phyloP scores from a whole-genome alignment of 768 basidiomycete species.

The Amyloporia xantha region DNA sequence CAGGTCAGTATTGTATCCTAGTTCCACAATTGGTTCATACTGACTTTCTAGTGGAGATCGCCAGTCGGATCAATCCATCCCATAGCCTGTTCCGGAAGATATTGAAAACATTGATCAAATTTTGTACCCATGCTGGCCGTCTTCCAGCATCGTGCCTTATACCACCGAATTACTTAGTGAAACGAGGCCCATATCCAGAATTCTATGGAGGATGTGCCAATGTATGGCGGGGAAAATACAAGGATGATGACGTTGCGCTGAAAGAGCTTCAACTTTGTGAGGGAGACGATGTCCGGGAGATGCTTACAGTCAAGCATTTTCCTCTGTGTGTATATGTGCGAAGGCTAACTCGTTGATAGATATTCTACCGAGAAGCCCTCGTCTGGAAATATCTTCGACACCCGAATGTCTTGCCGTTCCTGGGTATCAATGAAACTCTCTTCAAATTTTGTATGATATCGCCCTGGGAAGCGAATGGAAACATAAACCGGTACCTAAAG shows the following conservation, averaged over 20 bases:
- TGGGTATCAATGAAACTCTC: conserved; percentile 6
- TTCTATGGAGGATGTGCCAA: conserved; percentile 8
- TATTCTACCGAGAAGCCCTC: conserved; percentile 8
- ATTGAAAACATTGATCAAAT: not conserved
- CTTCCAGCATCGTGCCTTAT: not conserved
- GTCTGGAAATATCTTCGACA: conserved; percentile 15
- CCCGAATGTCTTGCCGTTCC: conserved; percentile 12
- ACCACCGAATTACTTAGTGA: not conserved
- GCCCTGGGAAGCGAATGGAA: conserved; percentile 9
- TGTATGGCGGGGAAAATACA: conserved; percentile 7
- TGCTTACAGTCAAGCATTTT: not conserved
- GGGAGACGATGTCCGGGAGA: not conserved
- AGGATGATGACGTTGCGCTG: not conserved
- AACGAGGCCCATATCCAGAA: not conserved
- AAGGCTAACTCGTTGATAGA: not conserved
- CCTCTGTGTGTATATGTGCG: not conserved
- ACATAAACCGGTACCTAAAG: conserved; percentile 9
- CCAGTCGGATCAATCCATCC: not conserved
- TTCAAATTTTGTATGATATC: conserved; percentile 10
- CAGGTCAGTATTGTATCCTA: no score
- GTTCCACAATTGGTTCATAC: no score
- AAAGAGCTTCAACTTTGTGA: not conserved
- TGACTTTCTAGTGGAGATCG: no score
- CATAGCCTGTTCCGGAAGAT: not conserved
- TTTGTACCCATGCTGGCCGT: not conserved